A percentile compares a stretch with the other conserved stretches of the same genome.
Conservation (phyloP, 2,329 filamentous ascomycete genomes). For the Fusarium torreyae region DNA sequence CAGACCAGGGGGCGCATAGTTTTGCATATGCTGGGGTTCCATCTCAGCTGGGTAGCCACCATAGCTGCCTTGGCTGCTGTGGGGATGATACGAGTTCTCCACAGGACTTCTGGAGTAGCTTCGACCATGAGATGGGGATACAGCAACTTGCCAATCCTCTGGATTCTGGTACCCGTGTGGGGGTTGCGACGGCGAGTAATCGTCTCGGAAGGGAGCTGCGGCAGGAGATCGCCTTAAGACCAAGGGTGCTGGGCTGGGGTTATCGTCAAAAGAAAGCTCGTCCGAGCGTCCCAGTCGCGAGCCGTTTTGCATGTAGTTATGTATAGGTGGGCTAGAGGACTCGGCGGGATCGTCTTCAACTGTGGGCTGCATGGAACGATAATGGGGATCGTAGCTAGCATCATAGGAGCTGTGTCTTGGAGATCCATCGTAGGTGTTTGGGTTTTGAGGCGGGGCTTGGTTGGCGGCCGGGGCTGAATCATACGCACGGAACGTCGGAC, state of each 20-base stretch:
- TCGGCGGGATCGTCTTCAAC: slow-evolving; percentile 77
- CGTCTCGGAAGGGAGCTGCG: slow-evolving; percentile 41
- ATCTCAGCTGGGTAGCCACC: slow-evolving; percentile 55
- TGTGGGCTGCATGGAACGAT: slow-evolving; percentile 71
- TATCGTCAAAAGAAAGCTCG: slow-evolving; percentile 58
- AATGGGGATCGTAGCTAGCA: slow-evolving; percentile 60
- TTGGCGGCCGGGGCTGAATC: slow-evolving; percentile 63
- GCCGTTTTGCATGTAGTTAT: slow-evolving; percentile 47
- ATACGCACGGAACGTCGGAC: slow-evolving; percentile 67
- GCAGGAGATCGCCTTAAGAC: slow-evolving; percentile 57
- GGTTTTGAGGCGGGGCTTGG: slow-evolving; percentile 48
- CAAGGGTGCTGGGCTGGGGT: slow-evolving; percentile 62
- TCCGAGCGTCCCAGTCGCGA: slow-evolving; percentile 51
- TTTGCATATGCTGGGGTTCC: slow-evolving; percentile 54
- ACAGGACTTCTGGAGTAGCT: slow-evolving; percentile 56
- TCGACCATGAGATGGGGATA: slow-evolving; percentile 53
- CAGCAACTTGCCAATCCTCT: slow-evolving; percentile 48
- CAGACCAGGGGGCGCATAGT: slow-evolving; percentile 63
- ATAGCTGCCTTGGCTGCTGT: slow-evolving; percentile 53
- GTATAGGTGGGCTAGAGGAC: slow-evolving; percentile 55
- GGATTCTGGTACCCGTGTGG: slow-evolving; percentile 42
- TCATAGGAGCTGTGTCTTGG: slow-evolving; percentile 69
- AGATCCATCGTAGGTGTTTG: slow-evolving; percentile 54
- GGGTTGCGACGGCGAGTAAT: slow-evolving; percentile 45
- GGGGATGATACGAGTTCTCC: slow-evolving; percentile 50